Evolutionary conservation across 257 asterid species (phyloP), one percentile per base, ranked within the genome.

Genomic region (Hygrophila difformis): DNA sequence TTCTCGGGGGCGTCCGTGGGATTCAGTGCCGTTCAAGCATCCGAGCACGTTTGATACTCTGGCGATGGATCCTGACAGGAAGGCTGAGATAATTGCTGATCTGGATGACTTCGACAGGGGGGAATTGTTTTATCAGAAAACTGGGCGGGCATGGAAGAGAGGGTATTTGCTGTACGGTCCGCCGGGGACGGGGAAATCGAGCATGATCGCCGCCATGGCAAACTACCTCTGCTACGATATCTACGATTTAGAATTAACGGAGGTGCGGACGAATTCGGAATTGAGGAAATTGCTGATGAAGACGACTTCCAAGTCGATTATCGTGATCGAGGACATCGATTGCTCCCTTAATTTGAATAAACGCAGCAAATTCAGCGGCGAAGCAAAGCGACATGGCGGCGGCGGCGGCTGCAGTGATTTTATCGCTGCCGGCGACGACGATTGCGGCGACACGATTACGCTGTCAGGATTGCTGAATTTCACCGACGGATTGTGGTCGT

Each of bases 401-500:
- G 62, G 29, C 31, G 31, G 4, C 31, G 8, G 31, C 8, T 26
- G 4, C 31, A 26, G 31, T n/a, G n/a, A n/a, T n/a, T n/a, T n/a
- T n/a, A n/a, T n/a, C 31, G 4, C 15, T 0, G 51, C 50, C 31
- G 57, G 39, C 16, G 58, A 37, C 1, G 82, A 68, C 10, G 76
- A 57, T 1, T 68, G 70, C 16, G 75, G 65, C 3, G 76, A 72
- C 38, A 65, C 82, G 21, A 66, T 79, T 2, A 79, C 91, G 0
- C 73, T 82, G 3, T 82, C 94, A 0, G 94, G 94, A 15, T 18
- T 82, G 58, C 31, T 81, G 49, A 81, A 81, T 46, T 81, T 81
- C 37, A 81, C 88, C 0, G 93, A 81, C 26, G 93, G 93, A 1
- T 44, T 81, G 49, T 82, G 93, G 93, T 82, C 93, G 0, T 75